Evolutionary conservation across 768 basidiomycete species (phyloP), one percentile per base, ranked within the genome.

Genomic region (Gloeostereum incarnatum): DNA sequence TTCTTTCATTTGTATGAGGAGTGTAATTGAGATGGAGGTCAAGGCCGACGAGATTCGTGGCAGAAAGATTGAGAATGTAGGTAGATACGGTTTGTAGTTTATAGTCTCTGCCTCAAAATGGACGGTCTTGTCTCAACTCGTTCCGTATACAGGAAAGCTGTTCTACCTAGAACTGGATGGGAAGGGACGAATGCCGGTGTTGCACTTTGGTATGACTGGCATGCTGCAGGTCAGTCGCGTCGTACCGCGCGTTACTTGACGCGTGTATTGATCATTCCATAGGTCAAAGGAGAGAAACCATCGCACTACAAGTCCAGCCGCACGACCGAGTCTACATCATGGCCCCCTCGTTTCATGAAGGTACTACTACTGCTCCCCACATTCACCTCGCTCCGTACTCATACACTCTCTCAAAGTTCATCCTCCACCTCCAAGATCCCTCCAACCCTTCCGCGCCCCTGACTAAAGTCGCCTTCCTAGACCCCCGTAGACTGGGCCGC

Each of bases 141-240:
- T 34, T 26, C 35, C 11, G 33, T 38, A 6, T 29, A 18, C 18
- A 76, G 75, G 79, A 37, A 75, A 82, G 54, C 62, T 71, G n/a
- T 78, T 81, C 43, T 89, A 80, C 48, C 53, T 88, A 8, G 65
- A 69, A 31, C 64, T 88, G 2, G 68, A 73, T 21, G 81, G 81
- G 5, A 42, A 59, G 10, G 83, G 81, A 0, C 65, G 63, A 49
- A 53, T 72, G 45, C 84, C 84, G 3, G 78, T 87, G 2, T 57
- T 87, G 34, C 85, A 88, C 51, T 84, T 88, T 46, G 86, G 85
- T 2, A 89, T 88, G 86, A 87, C 84, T 1, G 85, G 85, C n/a
- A 81, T 77, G 74, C 62, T 88, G 23, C 78, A 81, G 60, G 80
- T 75, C 36, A 27, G 21, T 27, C 23, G 21, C 34, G n/a, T n/a